Evolutionary conservation across 441 rosid species (phyloP).

Genomic region (Eutrema salsugineum): DNA sequence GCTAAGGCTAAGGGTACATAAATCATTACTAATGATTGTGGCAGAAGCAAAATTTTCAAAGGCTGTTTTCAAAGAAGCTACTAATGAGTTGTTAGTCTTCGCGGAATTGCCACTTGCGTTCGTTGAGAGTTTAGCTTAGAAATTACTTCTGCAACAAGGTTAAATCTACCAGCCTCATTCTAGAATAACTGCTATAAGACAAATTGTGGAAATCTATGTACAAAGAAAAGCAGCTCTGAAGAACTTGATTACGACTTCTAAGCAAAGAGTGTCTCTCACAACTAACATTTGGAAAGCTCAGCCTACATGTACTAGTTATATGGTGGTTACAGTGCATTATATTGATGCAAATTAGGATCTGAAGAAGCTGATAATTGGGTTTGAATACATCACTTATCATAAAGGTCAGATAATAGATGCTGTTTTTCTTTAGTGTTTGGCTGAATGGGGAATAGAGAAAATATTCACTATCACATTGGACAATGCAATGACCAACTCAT

Average conservation of each 20-base stretch:
- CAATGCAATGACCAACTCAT: too few relatives aligned
- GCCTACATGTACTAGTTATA: not conserved
- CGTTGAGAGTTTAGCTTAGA: not conserved
- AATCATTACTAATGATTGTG: too few relatives aligned
- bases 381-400: not conserved
- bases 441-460: not conserved
- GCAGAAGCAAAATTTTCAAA: too few relatives aligned
- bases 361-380: not conserved
- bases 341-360: not conserved
- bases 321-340: not conserved
- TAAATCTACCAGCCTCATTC: not conserved
- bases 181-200: not conserved
- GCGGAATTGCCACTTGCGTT: not conserved
- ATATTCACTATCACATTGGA: too few relatives aligned
- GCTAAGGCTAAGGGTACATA: too few relatives aligned
- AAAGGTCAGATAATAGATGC: not conserved
- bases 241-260: not conserved
- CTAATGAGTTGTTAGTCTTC: not conserved
- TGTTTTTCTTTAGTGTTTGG: not conserved
- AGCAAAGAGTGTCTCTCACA: not conserved
- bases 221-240: not conserved
- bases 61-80: not conserved
- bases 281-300: not conserved
- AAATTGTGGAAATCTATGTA: not conserved
- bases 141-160: not conserved